A percentile compares a stretch with the other conserved stretches of the same genome.
Conservation (phyloP, 202 grass and related monocot genomes). For the Sporobolus alterniflorus region DNA sequence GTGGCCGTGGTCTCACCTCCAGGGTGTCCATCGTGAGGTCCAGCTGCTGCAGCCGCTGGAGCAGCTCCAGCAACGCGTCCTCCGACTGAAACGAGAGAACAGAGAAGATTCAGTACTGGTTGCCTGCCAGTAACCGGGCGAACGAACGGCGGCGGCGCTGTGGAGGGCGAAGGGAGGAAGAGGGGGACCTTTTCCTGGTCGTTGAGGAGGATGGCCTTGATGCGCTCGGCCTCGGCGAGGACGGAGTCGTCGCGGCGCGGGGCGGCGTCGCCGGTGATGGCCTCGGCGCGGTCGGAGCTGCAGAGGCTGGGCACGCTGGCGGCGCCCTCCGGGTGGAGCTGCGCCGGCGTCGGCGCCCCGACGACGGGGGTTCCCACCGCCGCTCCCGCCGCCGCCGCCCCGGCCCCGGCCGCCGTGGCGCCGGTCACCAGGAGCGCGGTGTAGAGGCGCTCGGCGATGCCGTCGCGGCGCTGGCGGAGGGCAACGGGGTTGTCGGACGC, state of each 20-base stretch:
- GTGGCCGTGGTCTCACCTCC: slow-evolving; percentile 43
- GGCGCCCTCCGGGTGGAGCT: slow-evolving; percentile 55
- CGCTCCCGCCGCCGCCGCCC: neutral
- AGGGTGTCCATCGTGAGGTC: slow-evolving; percentile 77
- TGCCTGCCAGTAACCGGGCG: neutral
- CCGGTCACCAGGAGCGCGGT: slow-evolving; percentile 39
- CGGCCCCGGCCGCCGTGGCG: neutral
- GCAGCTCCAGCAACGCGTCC: slow-evolving; percentile 71
- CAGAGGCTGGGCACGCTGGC: slow-evolving; percentile 63
- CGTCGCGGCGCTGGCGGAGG: slow-evolving; percentile 52
- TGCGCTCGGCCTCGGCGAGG: slow-evolving; percentile 60
- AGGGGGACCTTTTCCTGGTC: slow-evolving; percentile 58
- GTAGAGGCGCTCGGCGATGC: slow-evolving; percentile 57
- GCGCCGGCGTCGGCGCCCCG: slow-evolving; percentile 15
- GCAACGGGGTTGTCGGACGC: slow-evolving; percentile 46
- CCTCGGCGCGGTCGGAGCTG: slow-evolving; percentile 79
- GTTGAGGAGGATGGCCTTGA: slow-evolving; percentile 71
- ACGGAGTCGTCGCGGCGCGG: slow-evolving; percentile 49
- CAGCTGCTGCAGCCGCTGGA: slow-evolving; percentile 75
- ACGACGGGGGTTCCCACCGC: slow-evolving; percentile 6
- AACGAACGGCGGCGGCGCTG: neutral
- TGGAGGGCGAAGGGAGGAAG: neutral
- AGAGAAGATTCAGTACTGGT: slow-evolving; percentile 21
- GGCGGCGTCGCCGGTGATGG: slow-evolving; percentile 64
- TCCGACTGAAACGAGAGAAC: slow-evolving; percentile 63